A percentile compares a stretch with the other conserved stretches of the same genome.
Conservation (phyloP, 768 basidiomycete genomes). For the Boletus reticulatus region DNA sequence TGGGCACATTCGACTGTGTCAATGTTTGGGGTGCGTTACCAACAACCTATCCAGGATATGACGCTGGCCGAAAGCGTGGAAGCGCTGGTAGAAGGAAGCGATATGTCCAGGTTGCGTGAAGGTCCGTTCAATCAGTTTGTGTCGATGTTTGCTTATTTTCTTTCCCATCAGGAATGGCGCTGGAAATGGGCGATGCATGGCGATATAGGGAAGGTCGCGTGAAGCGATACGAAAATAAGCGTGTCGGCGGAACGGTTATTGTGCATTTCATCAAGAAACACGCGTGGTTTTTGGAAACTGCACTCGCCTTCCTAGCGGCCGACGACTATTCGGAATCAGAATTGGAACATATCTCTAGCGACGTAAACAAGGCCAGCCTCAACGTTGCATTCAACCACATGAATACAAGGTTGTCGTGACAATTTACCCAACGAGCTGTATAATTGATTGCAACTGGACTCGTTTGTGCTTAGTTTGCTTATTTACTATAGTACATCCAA, state of each 20-base stretch:
- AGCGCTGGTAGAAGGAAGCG: conserved; percentile 89
- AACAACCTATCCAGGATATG: conserved; percentile 63
- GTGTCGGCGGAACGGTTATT: conserved; percentile 89
- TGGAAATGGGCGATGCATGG: conserved; percentile 68
- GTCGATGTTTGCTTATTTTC: neutral
- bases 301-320: conserved; percentile 81
- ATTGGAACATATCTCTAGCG: conserved; percentile 13
- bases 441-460: neutral
- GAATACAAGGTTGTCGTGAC: conserved; percentile 10
- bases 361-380: conserved; percentile 10
- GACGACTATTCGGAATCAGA: conserved; percentile 60
- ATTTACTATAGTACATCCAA: conserved; percentile 17
- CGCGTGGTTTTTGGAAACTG: conserved; percentile 95
- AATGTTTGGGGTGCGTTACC: conserved; percentile 76
- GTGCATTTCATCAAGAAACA: conserved; percentile 98
- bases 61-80: conserved; percentile 74
- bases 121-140: conserved; percentile 36
- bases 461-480: conserved; percentile 4
- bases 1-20: conserved; percentile 86
- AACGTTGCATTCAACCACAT: conserved; percentile 20
- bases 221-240: conserved; percentile 60
- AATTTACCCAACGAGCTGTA: neutral
- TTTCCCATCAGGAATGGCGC: conserved; percentile 45
- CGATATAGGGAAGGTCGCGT: conserved; percentile 65
- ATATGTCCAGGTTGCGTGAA: conserved; percentile 71